These are phyloP conservation scores for Botrytis deweyae DNA, from an alignment of 2,329 filamentous ascomycete species.

Conservation along the genomic window DNA sequence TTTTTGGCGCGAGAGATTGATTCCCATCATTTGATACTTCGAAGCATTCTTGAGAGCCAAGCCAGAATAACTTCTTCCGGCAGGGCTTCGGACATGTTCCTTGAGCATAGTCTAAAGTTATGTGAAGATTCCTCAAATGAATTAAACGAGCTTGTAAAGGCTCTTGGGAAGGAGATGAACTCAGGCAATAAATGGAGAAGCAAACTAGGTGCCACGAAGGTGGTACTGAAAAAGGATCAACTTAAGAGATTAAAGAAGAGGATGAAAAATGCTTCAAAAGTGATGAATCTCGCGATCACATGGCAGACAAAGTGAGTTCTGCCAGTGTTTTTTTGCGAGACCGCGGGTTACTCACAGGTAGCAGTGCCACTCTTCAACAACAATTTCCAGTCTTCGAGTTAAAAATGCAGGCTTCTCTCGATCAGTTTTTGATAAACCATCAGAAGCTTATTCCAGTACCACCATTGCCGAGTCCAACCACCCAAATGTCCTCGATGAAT, in stretches of 20 bases:
- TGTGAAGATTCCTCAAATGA: slow-evolving; percentile 22
- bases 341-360: neutral
- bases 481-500: neutral
- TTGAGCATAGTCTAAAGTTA: slow-evolving; percentile 21
- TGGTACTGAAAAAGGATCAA: slow-evolving; percentile 23
- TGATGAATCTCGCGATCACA: slow-evolving; percentile 20
- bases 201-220: slow-evolving; percentile 21
- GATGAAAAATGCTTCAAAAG: slow-evolving; percentile 21
- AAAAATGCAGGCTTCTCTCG: neutral
- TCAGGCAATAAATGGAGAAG: slow-evolving; percentile 19
- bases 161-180: slow-evolving; percentile 11
- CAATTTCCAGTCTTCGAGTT: neutral
- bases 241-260: slow-evolving; percentile 22
- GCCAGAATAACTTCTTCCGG: neutral
- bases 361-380: slow-evolving; percentile 8
- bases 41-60: slow-evolving; percentile 21
- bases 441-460: neutral
- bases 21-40: slow-evolving; percentile 20
- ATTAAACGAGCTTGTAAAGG: slow-evolving; percentile 16
- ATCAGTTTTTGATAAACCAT: neutral
- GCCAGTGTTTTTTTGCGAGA: neutral
- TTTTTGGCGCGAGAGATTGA: slow-evolving; percentile 23
- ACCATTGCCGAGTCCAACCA: neutral
- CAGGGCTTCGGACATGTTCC: neutral
- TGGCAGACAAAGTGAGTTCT: slow-evolving; percentile 24